phyloP scores from a whole-genome alignment of 2,329 filamentous ascomycete genomes.

The Taxawa tesnikishii region DNA sequence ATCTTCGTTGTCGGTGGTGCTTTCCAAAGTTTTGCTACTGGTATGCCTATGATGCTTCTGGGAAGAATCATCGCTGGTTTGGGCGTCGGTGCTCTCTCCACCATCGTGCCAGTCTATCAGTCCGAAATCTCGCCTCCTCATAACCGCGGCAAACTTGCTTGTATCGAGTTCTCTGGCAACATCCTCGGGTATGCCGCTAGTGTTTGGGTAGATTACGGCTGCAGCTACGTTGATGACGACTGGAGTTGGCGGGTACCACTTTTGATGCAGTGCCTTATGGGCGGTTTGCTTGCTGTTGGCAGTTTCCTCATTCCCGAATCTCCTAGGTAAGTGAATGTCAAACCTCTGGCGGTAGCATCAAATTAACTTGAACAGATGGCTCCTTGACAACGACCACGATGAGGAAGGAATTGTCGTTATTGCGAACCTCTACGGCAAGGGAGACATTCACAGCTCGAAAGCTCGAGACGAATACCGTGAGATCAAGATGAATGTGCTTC shows the following conservation, averaged over 20 bases:
- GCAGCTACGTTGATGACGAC: constrained; percentile 75
- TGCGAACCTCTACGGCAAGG: constrained; percentile 90
- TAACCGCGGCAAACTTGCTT: constrained; percentile 88
- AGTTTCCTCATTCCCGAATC: constrained; percentile 94
- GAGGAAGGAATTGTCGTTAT: constrained; percentile 98
- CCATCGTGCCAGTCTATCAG: constrained; percentile 41
- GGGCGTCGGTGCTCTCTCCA: constrained; percentile 37
- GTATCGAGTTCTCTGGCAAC: constrained; percentile 96
- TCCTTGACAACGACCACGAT: constrained; percentile 93
- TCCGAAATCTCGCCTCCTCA: constrained; percentile 70
- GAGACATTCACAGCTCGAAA: constrained; percentile 86
- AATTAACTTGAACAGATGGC: constrained; percentile 53
- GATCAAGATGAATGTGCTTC: constrained; percentile 95
- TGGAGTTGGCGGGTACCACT: constrained; percentile 85
- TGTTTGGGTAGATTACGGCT: constrained; percentile 98
- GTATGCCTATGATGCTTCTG: constrained; percentile 74
- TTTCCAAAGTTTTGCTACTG: constrained; percentile 67
- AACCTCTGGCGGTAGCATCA: neutral
- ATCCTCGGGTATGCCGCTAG: constrained; percentile 92
- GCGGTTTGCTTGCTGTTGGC: constrained; percentile 67
- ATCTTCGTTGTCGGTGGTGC: constrained; percentile 78
- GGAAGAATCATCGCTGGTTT: constrained; percentile 39
- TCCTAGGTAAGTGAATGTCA: constrained; percentile 52
- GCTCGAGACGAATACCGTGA: constrained; percentile 94
- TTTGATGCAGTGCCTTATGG: constrained; percentile 91